A percentile compares a stretch with the other conserved stretches of the same genome.
These are phyloP conservation scores for Paramyrothecium roridum DNA, from an alignment of 2,329 filamentous ascomycete species.

Conservation along the genomic window DNA sequence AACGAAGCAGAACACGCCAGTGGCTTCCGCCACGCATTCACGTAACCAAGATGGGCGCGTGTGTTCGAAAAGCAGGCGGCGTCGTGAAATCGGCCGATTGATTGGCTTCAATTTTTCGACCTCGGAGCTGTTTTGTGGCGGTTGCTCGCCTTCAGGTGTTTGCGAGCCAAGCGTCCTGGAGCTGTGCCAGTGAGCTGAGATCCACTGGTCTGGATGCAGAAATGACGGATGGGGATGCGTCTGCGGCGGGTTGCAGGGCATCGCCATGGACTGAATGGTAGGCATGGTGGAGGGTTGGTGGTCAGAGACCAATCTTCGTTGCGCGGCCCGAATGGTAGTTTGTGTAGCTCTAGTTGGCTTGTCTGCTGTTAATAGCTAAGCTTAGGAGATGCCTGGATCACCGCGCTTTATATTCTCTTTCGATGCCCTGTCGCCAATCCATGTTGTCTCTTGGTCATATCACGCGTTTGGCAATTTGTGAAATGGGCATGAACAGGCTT, in stretches of 20 bases:
- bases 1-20: conserved; percentile 56
- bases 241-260: neutral
- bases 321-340: neutral
- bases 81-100: conserved; percentile 42
- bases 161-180: neutral
- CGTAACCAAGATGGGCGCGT: conserved; percentile 48
- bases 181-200: neutral
- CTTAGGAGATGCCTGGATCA: neutral
- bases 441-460: neutral
- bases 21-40: conserved; percentile 53
- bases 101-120: neutral
- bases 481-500: neutral
- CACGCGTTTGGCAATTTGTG: neutral
- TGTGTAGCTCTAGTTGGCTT: neutral
- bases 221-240: neutral
- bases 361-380: neutral
- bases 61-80: conserved; percentile 53
- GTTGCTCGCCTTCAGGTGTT: neutral
- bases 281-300: neutral
- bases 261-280: neutral
- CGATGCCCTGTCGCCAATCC: neutral
- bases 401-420: neutral
- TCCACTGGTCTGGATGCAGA: neutral
- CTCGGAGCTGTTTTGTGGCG: neutral
- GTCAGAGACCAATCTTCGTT: neutral